Percentiles rank a stretch among this genome's conserved stretches.
phyloP scores from a whole-genome alignment of 805 yeast species.

The Candida silvicultrix region DNA sequence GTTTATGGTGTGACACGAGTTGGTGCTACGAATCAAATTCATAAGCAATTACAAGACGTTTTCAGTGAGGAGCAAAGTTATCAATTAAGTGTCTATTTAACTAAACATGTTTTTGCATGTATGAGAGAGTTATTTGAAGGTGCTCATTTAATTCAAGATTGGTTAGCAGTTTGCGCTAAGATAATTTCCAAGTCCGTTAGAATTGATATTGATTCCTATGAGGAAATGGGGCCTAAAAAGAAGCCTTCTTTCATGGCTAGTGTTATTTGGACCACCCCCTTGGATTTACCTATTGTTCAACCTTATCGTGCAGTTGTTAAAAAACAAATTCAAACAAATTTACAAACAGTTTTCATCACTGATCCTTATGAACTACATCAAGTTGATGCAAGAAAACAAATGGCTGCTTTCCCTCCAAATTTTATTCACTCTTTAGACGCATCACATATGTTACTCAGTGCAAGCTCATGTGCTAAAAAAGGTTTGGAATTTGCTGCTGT shows the following conservation, averaged over 20 bases:
- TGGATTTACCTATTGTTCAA: slow-evolving; percentile 94
- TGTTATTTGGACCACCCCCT: slow-evolving; percentile 96
- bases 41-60: slow-evolving; percentile 62
- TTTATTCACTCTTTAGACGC: slow-evolving; percentile 95
- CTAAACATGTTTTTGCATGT: slow-evolving; percentile 73
- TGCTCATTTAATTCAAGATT: slow-evolving; percentile 93
- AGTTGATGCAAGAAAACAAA: slow-evolving; percentile 85
- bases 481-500: slow-evolving; percentile 84
- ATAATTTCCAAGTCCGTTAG: slow-evolving; percentile 74
- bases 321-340: slow-evolving; percentile 66
- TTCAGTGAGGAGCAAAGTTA: slow-evolving; percentile 45
- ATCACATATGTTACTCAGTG: slow-evolving; percentile 91
- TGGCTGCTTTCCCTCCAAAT: slow-evolving; percentile 93
- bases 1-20: slow-evolving; percentile 94
- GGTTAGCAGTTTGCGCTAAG: slow-evolving; percentile 86
- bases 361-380: slow-evolving; percentile 84
- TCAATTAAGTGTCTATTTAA: slow-evolving; percentile 55
- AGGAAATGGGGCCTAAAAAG: slow-evolving; percentile 32
- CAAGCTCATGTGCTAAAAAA: slow-evolving; percentile 61
- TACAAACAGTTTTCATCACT: slow-evolving; percentile 79
- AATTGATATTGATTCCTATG: slow-evolving; percentile 48
- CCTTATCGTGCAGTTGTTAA: slow-evolving; percentile 76
- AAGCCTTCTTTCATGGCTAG: slow-evolving; percentile 70
- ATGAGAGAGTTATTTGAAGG: slow-evolving; percentile 82
- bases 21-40: slow-evolving; percentile 89